phyloP scores from a whole-genome alignment of 2,329 filamentous ascomycete species.

The Beauveria sp. region DNA sequence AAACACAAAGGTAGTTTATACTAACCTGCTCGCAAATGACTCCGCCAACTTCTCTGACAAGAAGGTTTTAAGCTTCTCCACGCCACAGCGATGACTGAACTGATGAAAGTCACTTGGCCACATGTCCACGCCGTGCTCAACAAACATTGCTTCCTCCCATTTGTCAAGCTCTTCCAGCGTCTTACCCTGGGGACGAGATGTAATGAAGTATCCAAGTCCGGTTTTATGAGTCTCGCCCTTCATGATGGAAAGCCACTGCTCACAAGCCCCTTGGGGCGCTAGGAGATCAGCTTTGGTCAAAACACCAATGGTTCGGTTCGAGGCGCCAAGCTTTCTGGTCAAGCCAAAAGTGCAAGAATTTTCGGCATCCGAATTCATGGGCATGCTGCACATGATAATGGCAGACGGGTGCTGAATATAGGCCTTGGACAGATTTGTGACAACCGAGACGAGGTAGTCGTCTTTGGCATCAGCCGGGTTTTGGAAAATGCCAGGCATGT shows the following conservation, averaged over 20 bases:
- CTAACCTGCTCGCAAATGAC: constrained; percentile 45
- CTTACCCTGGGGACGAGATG: constrained; percentile 56
- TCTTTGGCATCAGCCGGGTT: constrained; percentile 58
- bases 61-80: constrained; percentile 44
- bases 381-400: constrained; percentile 68
- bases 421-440: constrained; percentile 59
- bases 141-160: constrained; percentile 48
- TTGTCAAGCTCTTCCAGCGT: constrained; percentile 43
- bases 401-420: constrained; percentile 65
- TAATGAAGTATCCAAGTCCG: constrained; percentile 71
- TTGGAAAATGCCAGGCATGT: constrained; percentile 76
- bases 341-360: constrained; percentile 65
- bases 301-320: constrained; percentile 60
- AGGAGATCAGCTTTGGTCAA: constrained; percentile 80
- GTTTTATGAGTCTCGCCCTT: constrained; percentile 53
- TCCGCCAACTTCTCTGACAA: constrained; percentile 46
- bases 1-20: not conserved
- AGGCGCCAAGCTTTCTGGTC: constrained; percentile 50
- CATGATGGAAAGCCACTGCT: constrained; percentile 59
- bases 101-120: constrained; percentile 44
- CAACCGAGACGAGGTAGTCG: constrained; percentile 61
- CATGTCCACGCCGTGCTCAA: constrained; percentile 25
- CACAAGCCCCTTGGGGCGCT: constrained; percentile 37
- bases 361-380: constrained; percentile 71
- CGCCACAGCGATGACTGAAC: constrained; percentile 43